These are phyloP conservation scores for Hanseniaspora thailandica DNA, from an alignment of 805 yeast genomes.

Conservation along the genomic window DNA sequence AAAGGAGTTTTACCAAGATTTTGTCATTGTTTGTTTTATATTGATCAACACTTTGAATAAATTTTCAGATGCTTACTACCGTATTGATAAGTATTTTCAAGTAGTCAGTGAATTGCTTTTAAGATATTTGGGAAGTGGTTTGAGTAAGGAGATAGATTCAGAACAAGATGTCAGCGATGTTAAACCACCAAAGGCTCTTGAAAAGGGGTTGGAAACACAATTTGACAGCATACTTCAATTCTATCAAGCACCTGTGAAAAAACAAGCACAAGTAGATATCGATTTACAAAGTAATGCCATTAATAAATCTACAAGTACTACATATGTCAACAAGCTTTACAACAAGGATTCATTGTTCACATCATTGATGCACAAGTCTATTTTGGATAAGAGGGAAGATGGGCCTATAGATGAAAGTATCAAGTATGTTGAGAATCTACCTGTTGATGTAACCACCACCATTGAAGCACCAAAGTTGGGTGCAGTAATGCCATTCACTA, in stretches of 20 bases:
- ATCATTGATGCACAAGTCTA: slow-evolving; percentile 55
- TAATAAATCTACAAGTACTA: neutral
- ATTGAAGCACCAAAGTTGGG: slow-evolving; percentile 35
- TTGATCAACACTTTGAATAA: slow-evolving; percentile 37
- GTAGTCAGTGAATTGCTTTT: slow-evolving; percentile 50
- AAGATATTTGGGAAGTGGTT: slow-evolving; percentile 37
- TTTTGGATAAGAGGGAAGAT: slow-evolving; percentile 62
- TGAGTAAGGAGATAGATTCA: slow-evolving; percentile 32
- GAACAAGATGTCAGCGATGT: slow-evolving; percentile 17
- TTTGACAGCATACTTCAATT: slow-evolving; percentile 47
- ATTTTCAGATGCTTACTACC: slow-evolving; percentile 39
- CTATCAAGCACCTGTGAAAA: slow-evolving; percentile 45
- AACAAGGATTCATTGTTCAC: slow-evolving; percentile 66
- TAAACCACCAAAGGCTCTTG: slow-evolving; percentile 26
- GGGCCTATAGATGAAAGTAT: slow-evolving; percentile 53
- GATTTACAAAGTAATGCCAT: slow-evolving; percentile 21
- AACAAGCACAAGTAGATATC: slow-evolving; percentile 49
- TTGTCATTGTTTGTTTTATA: slow-evolving; percentile 44
- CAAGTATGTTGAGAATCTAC: slow-evolving; percentile 54
- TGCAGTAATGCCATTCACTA: slow-evolving; percentile 35
- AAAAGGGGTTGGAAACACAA: slow-evolving; percentile 41
- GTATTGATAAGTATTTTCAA: slow-evolving; percentile 52
- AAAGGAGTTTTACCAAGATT: slow-evolving; percentile 48
- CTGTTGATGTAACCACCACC: slow-evolving; percentile 32
- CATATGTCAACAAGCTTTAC: neutral